Conservation (phyloP, 169 alveolate species). For the Toxoplasma gondii region DNA sequence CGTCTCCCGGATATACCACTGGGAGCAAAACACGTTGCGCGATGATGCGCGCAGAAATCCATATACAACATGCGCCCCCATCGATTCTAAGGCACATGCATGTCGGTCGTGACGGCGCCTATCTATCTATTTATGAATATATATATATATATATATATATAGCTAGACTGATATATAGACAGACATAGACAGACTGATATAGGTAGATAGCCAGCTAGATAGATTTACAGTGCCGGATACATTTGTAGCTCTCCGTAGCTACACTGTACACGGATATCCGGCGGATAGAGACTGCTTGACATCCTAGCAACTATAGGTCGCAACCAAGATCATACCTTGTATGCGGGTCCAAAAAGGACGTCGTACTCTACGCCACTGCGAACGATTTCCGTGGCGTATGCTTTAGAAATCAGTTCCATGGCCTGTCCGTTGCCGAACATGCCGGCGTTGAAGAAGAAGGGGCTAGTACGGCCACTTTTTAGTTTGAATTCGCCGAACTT, state of each 20-base stretch:
- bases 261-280: too few species aligned
- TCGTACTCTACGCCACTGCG: slow-evolving; percentile 52
- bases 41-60: too few species aligned
- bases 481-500: slow-evolving; percentile 61
- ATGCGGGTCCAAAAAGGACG: slow-evolving; percentile 69
- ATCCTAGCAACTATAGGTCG: too few species aligned
- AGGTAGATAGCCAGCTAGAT: not conserved
- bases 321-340: slow-evolving; percentile 43
- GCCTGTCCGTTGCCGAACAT: slow-evolving; percentile 46
- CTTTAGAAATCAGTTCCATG: slow-evolving; percentile 31
- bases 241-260: too few species aligned
- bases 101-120: not conserved
- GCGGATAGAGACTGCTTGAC: too few species aligned
- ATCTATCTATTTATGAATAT: not conserved
- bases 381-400: slow-evolving; percentile 56
- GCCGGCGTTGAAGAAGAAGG: slow-evolving; percentile 66
- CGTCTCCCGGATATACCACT: not conserved
- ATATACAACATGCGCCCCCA: too few species aligned
- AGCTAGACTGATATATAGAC: not conserved
- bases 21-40: too few species aligned
- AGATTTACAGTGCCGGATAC: not conserved
- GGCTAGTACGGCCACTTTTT: slow-evolving; percentile 59
- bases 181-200: not conserved
- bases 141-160: not conserved
- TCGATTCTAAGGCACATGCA: not conserved